These are phyloP conservation scores for Sporothrix globosa DNA, from an alignment of 2,329 filamentous ascomycete genomes.

Conservation along the genomic window DNA sequence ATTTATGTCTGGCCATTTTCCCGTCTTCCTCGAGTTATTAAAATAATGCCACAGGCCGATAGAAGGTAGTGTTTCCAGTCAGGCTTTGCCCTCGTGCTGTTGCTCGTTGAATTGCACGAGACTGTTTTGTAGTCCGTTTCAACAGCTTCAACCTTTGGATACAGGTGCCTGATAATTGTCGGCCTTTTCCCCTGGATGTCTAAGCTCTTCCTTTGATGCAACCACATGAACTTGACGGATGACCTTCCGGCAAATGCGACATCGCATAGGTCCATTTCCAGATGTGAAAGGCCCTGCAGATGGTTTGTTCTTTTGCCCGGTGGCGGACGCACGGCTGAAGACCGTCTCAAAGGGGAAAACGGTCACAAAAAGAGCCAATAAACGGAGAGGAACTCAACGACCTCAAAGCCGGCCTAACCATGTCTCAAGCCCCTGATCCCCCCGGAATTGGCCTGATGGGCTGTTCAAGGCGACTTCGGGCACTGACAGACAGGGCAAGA, in stretches of 20 bases:
- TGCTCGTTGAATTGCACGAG: background rate
- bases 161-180: too few species aligned
- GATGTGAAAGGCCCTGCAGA: background rate
- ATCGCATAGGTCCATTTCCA: background rate
- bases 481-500: background rate
- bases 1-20: too few species aligned
- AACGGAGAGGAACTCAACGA: background rate
- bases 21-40: too few species aligned
- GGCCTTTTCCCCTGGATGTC: background rate
- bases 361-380: background rate
- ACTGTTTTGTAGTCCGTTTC: too few species aligned
- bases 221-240: background rate
- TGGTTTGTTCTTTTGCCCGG: background rate
- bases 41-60: too few species aligned
- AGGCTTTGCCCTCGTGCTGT: too few species aligned
- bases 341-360: slow-evolving; percentile 12
- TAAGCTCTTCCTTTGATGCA: slow-evolving; percentile 10
- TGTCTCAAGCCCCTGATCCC: background rate
- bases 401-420: background rate
- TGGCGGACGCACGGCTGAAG: background rate
- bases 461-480: background rate
- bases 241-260: background rate
- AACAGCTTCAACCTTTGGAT: too few species aligned
- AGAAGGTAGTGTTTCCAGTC: too few species aligned
- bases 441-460: background rate